phyloP scores from a whole-genome alignment of 768 basidiomycete genomes.

The Tubosaeta sp. region DNA sequence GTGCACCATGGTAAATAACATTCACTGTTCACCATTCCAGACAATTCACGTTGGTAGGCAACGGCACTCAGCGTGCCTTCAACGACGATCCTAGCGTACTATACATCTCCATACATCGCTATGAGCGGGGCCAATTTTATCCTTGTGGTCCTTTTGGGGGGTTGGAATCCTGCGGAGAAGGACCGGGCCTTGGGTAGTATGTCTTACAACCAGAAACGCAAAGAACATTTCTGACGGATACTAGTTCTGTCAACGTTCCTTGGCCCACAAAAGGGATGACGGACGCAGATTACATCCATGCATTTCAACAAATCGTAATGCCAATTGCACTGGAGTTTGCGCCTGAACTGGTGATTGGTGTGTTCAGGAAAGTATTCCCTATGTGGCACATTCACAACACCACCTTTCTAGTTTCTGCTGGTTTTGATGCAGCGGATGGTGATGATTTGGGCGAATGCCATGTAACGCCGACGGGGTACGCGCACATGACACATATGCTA shows the following conservation, averaged over 20 bases:
- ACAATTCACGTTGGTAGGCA: constrained; percentile 51
- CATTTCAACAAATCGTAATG: constrained; percentile 94
- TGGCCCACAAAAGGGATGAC: constrained; percentile 88
- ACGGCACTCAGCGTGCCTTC: constrained; percentile 96
- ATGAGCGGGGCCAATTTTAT: constrained; percentile 89
- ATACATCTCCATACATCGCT: constrained; percentile 93
- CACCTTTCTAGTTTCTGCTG: constrained; percentile 75
- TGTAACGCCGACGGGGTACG: constrained; percentile 90
- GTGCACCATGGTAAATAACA: constrained; percentile 76
- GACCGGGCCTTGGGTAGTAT: constrained; percentile 80
- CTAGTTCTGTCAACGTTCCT: constrained; percentile 91
- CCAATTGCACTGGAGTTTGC: constrained; percentile 96
- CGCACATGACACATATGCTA: constrained; percentile 99
- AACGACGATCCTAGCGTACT: constrained; percentile 88
- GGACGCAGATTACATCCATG: constrained; percentile 94
- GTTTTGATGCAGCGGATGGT: constrained; percentile 94
- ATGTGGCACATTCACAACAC: neutral
- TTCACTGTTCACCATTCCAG: neutral
- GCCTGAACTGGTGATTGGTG: constrained; percentile 94
- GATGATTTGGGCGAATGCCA: constrained; percentile 89
- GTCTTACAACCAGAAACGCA: constrained; percentile 27
- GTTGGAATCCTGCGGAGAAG: constrained; percentile 82
- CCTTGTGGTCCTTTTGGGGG: constrained; percentile 90
- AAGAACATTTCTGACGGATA: constrained; percentile 6
- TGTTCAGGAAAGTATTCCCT: constrained; percentile 24